These are phyloP conservation scores for Pichia nanzhaoensis DNA, from an alignment of 805 yeast genomes.

Conservation along the genomic window DNA sequence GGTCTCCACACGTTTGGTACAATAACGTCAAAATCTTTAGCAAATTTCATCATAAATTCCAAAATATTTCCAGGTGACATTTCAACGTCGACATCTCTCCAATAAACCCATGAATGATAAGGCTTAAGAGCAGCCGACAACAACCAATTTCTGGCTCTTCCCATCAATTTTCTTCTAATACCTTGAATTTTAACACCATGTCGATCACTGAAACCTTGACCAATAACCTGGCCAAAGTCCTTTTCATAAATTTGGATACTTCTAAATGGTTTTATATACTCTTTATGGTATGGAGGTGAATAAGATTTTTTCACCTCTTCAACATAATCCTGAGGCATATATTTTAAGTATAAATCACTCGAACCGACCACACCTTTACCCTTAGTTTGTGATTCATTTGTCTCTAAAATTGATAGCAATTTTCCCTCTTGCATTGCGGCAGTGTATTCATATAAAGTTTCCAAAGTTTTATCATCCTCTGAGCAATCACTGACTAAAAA, in stretches of 20 bases:
- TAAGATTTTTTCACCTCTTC: slow-evolving; percentile 53
- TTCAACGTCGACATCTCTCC: slow-evolving; percentile 86
- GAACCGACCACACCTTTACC: slow-evolving; percentile 42
- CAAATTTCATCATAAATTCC: slow-evolving; percentile 60
- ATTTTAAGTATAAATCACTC: slow-evolving; percentile 55
- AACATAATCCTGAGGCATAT: slow-evolving; percentile 60
- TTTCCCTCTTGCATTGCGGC: slow-evolving; percentile 68
- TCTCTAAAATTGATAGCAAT: slow-evolving; percentile 41
- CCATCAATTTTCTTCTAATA: slow-evolving; percentile 76
- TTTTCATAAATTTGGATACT: slow-evolving; percentile 73
- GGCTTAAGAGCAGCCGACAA: slow-evolving; percentile 69
- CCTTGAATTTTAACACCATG: slow-evolving; percentile 86
- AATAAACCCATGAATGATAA: slow-evolving; percentile 84
- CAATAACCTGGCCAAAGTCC: slow-evolving; percentile 78
- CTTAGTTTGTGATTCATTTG: slow-evolving; percentile 32
- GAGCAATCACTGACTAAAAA: slow-evolving; percentile 79
- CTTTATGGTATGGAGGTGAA: slow-evolving; percentile 57
- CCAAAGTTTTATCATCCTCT: slow-evolving; percentile 56
- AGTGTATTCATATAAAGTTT: slow-evolving; percentile 57
- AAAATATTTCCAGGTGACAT: slow-evolving; percentile 73
- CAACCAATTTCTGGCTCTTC: slow-evolving; percentile 81
- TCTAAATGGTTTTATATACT: slow-evolving; percentile 64
- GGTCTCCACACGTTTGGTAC: slow-evolving; percentile 97
- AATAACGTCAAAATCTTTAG: slow-evolving; percentile 57
- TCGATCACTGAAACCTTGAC: slow-evolving; percentile 78